Evolutionary conservation across 148 eudicot genomes (phyloP).

Genomic region (Camellia sinensis): DNA sequence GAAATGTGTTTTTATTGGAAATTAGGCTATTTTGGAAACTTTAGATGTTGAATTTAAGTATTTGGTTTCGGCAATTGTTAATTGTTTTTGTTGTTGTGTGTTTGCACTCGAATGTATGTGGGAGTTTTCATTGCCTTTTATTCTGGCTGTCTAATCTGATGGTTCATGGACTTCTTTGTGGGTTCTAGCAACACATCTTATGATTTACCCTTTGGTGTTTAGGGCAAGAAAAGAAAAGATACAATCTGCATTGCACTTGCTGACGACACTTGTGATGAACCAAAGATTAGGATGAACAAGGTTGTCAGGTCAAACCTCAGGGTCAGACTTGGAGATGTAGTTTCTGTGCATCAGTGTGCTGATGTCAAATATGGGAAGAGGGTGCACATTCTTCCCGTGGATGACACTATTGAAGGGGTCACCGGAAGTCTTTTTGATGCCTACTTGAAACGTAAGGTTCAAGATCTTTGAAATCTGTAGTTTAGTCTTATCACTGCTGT

Average conservation of each 20-base stretch:
- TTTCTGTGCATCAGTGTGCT: slow-evolving; percentile 81
- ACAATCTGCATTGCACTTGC: slow-evolving; percentile 90
- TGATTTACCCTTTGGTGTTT: not conserved
- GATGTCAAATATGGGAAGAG: slow-evolving; percentile 87
- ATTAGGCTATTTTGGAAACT: too few species aligned
- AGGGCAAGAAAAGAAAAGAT: slow-evolving; percentile 90
- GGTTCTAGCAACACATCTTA: not conserved
- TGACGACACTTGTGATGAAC: slow-evolving; percentile 78
- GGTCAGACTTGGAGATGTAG: slow-evolving; percentile 79
- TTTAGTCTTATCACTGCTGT: not conserved
- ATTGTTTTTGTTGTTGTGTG: not conserved
- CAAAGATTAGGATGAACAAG: slow-evolving; percentile 77
- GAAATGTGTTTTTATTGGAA: too few species aligned
- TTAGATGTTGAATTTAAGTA: not conserved
- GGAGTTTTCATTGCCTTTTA: not conserved
- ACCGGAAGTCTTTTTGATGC: slow-evolving; percentile 83
- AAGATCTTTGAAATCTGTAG: not conserved
- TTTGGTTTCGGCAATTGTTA: not conserved
- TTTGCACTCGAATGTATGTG: not conserved
- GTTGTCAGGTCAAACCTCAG: slow-evolving; percentile 73
- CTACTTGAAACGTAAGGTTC: slow-evolving; percentile 65
- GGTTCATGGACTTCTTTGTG: not conserved
- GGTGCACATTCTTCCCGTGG: slow-evolving; percentile 80
- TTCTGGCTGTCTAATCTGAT: not conserved
- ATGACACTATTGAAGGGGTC: slow-evolving; percentile 79